These are phyloP conservation scores for Cinchona pubescens DNA, from an alignment of 257 asterid genomes.

Conservation along the genomic window DNA sequence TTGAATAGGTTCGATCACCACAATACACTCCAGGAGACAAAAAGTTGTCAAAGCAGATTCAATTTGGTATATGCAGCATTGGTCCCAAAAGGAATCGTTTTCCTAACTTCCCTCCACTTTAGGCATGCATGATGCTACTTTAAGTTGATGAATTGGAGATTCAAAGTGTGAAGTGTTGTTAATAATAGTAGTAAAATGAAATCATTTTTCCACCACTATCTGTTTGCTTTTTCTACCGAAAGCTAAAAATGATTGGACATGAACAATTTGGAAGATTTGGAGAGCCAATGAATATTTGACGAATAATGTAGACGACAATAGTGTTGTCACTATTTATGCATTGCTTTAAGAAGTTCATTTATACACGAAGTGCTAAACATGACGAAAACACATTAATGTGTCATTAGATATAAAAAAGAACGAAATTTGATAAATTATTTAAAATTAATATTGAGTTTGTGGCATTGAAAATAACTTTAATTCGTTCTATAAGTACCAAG, in stretches of 20 bases:
- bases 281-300: neutral
- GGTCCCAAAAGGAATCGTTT: neutral
- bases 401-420: too few relatives aligned
- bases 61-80: neutral
- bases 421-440: too few relatives aligned
- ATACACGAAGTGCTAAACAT: too few relatives aligned
- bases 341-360: too few relatives aligned
- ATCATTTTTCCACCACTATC: conserved; percentile 6
- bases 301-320: neutral
- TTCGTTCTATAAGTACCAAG: too few relatives aligned
- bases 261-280: neutral
- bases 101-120: neutral
- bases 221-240: conserved; percentile 4
- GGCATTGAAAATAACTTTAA: too few relatives aligned
- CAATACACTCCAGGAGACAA: neutral
- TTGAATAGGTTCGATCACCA: neutral
- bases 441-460: too few relatives aligned
- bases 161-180: neutral
- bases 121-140: conserved; percentile 1
- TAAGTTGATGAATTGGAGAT: neutral
- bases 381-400: too few relatives aligned
- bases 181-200: neutral
- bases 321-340: neutral
- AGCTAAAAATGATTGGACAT: conserved; percentile 3
- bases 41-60: neutral